Conservation (phyloP, 768 basidiomycete species). For the Lactarius deliciosus region DNA sequence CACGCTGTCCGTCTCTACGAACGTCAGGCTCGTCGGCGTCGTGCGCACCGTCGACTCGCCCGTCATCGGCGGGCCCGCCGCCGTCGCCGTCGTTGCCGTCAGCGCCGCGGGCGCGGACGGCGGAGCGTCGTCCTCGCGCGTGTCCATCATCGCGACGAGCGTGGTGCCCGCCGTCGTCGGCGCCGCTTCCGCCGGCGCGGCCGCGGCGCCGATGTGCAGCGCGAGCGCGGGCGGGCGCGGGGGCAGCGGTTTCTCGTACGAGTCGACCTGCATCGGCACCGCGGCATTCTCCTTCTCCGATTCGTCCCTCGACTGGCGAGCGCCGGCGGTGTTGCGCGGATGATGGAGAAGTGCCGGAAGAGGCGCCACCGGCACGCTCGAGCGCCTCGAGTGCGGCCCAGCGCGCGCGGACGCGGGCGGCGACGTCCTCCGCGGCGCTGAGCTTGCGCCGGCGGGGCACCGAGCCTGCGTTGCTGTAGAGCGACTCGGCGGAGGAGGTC, state of each 20-base stretch:
- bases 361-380: constrained; percentile 5
- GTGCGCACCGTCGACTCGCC: constrained; percentile 21
- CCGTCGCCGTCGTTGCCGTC: too few species aligned
- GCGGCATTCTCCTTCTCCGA: constrained; percentile 12
- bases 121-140: not conserved
- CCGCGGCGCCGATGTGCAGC: not conserved
- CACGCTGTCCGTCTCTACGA: constrained; percentile 15
- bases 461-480: constrained; percentile 12
- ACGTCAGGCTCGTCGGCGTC: constrained; percentile 24
- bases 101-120: not conserved
- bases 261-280: constrained; percentile 19
- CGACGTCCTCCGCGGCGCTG: constrained; percentile 28
- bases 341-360: not conserved
- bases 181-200: not conserved
- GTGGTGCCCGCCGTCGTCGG: not conserved
- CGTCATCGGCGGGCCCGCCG: not conserved
- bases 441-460: constrained; percentile 24
- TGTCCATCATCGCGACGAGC: constrained; percentile 2
- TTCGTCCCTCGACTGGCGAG: not conserved
- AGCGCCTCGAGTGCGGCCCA: constrained; percentile 29
- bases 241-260: constrained; percentile 24
- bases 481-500: constrained; percentile 23
- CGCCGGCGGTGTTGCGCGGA: not conserved
- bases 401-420: constrained; percentile 25
- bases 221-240: constrained; percentile 14